Evolutionary conservation across 129 eudicot species (phyloP), one percentile per base, ranked within the genome.

Genomic region (Deinandra increscens): DNA sequence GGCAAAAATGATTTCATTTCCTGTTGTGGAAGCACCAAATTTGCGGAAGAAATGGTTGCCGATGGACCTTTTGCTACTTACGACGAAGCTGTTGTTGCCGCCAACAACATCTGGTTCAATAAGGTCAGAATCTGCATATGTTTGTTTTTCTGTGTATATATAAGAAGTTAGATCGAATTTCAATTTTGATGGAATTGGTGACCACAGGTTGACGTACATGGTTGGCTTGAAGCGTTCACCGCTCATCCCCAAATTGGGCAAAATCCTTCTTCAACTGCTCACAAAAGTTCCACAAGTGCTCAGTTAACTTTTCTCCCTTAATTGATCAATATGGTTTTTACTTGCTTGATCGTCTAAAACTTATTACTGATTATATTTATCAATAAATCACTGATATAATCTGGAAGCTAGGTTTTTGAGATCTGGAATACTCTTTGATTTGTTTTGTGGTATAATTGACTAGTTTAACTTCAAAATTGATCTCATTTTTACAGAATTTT

Each of bases 161-260:
- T 11, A 50, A 18, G 56, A 29, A 10, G 4, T 44, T 29, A 0
- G 43, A 54, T 69, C 56, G 9, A 44, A 26, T 37, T 60, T 56
- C 17, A 37, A 42, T 71, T 42, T 58, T 44, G 33, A 75, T 66
- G 4, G 43, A 51, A 67, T 56, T 58, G 11, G 14, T 49, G 77
- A 51, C 14, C 2, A 33, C 71, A 93, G 98, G 95, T 93, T 46
- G 98, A 93, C 80, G 97, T 89, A 9, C 73, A 66, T 78, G 97
- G 97, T 23, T 93, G 98, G 98, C 95, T 93, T 19, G 95, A 93
- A 83, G 98, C 98, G 10, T 93, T 93, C 73, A 80, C 93, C 10
- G 92, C 95, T 73, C 98, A 93, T 80, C 98, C 98, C 38, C 88
- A 81, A 79, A 93, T 93, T 66, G 98, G 98, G 36, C 81, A 87